phyloP scores from a whole-genome alignment of 1,284 basidiomycete genomes.

The Pseudozyma thailandica region DNA sequence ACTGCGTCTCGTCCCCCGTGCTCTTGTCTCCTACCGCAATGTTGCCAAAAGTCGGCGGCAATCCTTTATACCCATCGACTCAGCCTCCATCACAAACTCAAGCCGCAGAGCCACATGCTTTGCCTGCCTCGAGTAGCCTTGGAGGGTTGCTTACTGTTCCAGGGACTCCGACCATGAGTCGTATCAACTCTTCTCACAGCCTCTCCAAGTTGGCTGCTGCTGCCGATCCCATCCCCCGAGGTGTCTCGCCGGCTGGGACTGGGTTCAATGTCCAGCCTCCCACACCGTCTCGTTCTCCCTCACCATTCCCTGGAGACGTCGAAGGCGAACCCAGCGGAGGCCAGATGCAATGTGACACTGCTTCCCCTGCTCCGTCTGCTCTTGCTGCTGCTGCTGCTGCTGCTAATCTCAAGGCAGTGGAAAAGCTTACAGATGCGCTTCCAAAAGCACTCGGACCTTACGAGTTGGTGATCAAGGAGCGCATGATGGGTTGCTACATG shows the following conservation, averaged over 20 bases:
- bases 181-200: slow-evolving; percentile 38
- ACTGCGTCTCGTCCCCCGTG: slow-evolving; percentile 32
- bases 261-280: slow-evolving; percentile 37
- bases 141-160: slow-evolving; percentile 30
- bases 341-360: slow-evolving; percentile 7
- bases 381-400: neutral
- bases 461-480: slow-evolving; percentile 81
- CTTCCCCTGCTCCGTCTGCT: slow-evolving; percentile 10
- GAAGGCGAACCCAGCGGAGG: neutral
- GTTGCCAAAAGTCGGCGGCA: slow-evolving; percentile 4
- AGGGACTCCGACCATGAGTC: slow-evolving; percentile 20
- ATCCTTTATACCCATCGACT: slow-evolving; percentile 2
- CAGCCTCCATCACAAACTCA: neutral
- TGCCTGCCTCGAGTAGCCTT: slow-evolving; percentile 15
- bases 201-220: slow-evolving; percentile 20
- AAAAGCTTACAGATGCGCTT: slow-evolving; percentile 36
- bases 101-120: neutral
- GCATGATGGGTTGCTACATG: slow-evolving; percentile 85
- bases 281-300: slow-evolving; percentile 34
- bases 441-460: slow-evolving; percentile 73
- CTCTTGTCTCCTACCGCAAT: slow-evolving; percentile 29
- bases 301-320: slow-evolving; percentile 13
- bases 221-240: slow-evolving; percentile 9
- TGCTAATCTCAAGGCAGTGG: neutral
- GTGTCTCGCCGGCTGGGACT: slow-evolving; percentile 21